These are phyloP conservation scores for Nymphaea thermarum DNA, from an alignment of 164 flowering plant species.

Conservation along the genomic window DNA sequence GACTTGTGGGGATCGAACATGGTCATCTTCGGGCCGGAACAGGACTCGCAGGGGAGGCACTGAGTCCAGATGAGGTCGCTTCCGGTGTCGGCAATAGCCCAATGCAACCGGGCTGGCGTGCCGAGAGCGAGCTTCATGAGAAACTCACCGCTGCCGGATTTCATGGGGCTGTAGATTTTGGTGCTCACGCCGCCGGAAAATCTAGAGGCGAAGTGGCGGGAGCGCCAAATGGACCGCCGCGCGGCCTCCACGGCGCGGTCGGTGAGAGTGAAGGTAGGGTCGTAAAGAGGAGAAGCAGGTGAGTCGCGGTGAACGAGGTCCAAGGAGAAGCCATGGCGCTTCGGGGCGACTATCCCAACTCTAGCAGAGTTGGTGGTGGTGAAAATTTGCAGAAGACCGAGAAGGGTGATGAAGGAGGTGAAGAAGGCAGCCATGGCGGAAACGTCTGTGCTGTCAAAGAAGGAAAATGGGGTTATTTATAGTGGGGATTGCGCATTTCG, in stretches of 20 bases:
- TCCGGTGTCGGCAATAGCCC: not conserved
- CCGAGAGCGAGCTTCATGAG: not conserved
- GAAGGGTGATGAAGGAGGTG: not conserved
- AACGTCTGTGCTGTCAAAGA: too few relatives aligned
- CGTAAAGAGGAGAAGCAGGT: not conserved
- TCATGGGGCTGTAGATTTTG: not conserved
- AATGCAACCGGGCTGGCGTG: not conserved
- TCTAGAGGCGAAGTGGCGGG: not conserved
- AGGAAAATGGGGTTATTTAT: too few relatives aligned
- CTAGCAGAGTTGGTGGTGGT: not conserved
- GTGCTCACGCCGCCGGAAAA: too few relatives aligned
- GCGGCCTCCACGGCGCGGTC: not conserved
- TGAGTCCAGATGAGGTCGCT: not conserved
- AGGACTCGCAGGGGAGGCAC: not conserved
- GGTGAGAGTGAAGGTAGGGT: not conserved
- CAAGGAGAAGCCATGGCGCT: not conserved
- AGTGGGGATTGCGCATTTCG: too few relatives aligned
- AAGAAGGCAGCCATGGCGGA: not conserved
- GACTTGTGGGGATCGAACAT: not conserved
- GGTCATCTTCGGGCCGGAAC: not conserved
- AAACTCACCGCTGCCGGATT: not conserved
- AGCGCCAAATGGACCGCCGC: not conserved
- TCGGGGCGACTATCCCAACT: not conserved
- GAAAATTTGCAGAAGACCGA: not conserved
- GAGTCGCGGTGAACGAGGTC: not conserved